Evolutionary conservation across 2,329 filamentous ascomycete species (phyloP), one percentile per base, ranked within the genome.

Genomic region (Trichoderma endophyticum): DNA sequence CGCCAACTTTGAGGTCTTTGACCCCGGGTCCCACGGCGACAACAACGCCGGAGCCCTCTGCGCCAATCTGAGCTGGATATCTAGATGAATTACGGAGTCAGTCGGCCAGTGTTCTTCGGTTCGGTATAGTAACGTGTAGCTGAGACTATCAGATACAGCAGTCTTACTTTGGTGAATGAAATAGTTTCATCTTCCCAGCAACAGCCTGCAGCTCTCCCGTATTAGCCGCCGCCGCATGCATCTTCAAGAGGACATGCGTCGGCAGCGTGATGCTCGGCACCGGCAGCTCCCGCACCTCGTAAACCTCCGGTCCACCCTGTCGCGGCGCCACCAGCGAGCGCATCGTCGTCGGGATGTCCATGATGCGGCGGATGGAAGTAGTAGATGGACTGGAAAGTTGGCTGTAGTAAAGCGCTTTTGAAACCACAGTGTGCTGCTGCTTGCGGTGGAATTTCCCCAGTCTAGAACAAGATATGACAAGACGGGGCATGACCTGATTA

Each of bases 211-310:
- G 79, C 15, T 86, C 82, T 1, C 79, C 79, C 0, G 80, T 80
- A n/a, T 77, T 76, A 4, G 84, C 77, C 1, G 75, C 74, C 3
- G 77, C 80, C 4, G 83, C 81, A 51, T 83, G 79, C 32, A 86
- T 78, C 18, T 77, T 77, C 12, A 86, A 72, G 2, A 88, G 76
- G 1, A 88, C 77, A 4, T 87, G 80, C 32, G 83, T 78, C 1
- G 84, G 81, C 7, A 79, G 75, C 3, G 78, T 79, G 63, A 88
- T 84, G n/a, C 73, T 74, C 0, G 86, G 86, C 3, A 82, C 78
- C 0, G 85, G 83, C n/a, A 84, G 70, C 4, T 84, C 82, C 5
- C 76, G 72, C 18, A 87, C 73, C 28, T 83, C 79, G 72, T 82
- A 86, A 9, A 73, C 77, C 0, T 76, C 76, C 0, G 85, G 84